Conservation (phyloP, 2,329 filamentous ascomycete species). For the Fulvia fulva region DNA sequence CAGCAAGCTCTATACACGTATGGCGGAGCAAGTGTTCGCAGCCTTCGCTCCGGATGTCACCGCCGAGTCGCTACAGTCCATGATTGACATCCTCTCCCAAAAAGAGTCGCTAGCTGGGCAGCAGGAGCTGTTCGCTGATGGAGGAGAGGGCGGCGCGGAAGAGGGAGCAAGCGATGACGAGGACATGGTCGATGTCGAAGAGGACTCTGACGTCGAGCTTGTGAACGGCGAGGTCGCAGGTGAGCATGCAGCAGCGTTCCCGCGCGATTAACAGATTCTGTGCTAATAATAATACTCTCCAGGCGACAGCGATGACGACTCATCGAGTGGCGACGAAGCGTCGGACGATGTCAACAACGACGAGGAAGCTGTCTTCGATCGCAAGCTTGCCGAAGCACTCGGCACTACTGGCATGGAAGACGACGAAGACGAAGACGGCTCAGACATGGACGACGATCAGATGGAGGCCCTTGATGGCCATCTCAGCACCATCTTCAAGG, state of each 20-base stretch:
- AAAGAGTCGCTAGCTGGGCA: slow-evolving; percentile 81
- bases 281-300: background rate
- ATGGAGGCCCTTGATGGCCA: slow-evolving; percentile 87
- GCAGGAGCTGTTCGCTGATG: slow-evolving; percentile 70
- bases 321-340: slow-evolving; percentile 22
- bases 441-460: slow-evolving; percentile 91
- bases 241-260: background rate
- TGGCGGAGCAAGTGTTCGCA: slow-evolving; percentile 83
- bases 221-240: slow-evolving; percentile 28
- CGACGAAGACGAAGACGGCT: slow-evolving; percentile 59
- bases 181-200: slow-evolving; percentile 35
- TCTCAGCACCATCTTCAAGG: slow-evolving; percentile 79
- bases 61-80: slow-evolving; percentile 63
- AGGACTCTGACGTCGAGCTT: slow-evolving; percentile 35
- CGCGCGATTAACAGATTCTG: slow-evolving; percentile 16
- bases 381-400: slow-evolving; percentile 72
- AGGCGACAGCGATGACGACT: slow-evolving; percentile 27
- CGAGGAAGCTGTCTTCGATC: slow-evolving; percentile 63
- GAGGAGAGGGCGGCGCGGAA: slow-evolving; percentile 21
- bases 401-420: slow-evolving; percentile 60
- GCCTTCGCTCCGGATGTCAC: slow-evolving; percentile 75
- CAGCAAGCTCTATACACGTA: slow-evolving; percentile 77
- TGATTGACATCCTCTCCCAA: slow-evolving; percentile 67
- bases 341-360: slow-evolving; percentile 39
- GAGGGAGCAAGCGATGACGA: slow-evolving; percentile 37